These are phyloP conservation scores for Phytophthora sojae DNA, from an alignment of 352 stramenopile genomes.

Conservation along the genomic window DNA sequence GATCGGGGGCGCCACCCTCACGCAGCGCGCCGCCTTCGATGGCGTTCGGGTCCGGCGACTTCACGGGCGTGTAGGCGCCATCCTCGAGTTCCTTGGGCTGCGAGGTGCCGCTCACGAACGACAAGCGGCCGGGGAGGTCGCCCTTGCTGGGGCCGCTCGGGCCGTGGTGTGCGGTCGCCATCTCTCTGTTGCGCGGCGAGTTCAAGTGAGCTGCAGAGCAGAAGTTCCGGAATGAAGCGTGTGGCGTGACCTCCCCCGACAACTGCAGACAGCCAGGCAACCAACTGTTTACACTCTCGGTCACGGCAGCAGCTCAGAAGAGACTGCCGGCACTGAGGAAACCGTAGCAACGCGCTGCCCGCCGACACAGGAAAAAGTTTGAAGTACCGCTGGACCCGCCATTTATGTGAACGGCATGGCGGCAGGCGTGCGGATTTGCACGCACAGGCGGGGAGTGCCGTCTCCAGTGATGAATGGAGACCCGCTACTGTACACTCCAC, in stretches of 20 bases:
- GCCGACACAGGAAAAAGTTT: neutral
- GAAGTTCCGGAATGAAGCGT: conserved; percentile 2
- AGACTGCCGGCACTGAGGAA: neutral
- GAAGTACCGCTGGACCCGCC: neutral
- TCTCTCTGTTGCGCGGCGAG: neutral
- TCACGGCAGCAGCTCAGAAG: neutral
- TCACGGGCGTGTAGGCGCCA: conserved; percentile 7
- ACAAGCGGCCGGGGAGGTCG: conserved; percentile 21
- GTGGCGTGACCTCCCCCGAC: neutral
- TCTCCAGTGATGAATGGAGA: neutral
- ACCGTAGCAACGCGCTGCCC: neutral
- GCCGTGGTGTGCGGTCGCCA: neutral
- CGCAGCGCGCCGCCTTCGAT: conserved; percentile 34
- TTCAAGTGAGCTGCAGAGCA: conserved; percentile 1
- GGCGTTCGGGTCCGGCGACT: conserved; percentile 10
- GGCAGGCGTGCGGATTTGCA: conserved; percentile 1
- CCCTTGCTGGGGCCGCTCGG: neutral
- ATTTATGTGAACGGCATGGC: conserved; percentile 8
- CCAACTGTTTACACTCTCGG: neutral
- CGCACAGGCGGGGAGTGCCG: neutral
- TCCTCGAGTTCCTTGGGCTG: conserved; percentile 27
- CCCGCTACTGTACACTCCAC: no score
- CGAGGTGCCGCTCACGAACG: conserved; percentile 26
- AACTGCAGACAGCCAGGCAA: neutral
- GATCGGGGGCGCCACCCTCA: conserved; percentile 19